These are phyloP conservation scores for Jaltomata sinuosa DNA, from an alignment of 257 asterid genomes.

Conservation along the genomic window DNA sequence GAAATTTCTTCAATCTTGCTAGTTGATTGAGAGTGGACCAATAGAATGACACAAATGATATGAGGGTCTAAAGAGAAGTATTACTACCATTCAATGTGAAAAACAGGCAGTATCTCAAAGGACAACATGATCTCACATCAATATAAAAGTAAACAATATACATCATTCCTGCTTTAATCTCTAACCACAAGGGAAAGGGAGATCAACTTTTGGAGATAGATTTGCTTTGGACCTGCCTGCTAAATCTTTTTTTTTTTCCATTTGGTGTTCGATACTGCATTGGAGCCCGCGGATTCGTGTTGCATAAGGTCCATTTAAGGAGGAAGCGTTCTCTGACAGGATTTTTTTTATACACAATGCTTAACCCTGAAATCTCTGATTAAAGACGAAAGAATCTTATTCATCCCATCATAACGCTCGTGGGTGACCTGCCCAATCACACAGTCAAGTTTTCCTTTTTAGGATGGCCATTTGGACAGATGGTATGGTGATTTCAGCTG, in stretches of 20 bases:
- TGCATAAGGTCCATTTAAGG: rapidly evolving
- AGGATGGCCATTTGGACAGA: not conserved
- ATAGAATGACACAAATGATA: not conserved
- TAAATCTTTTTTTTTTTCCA: not conserved
- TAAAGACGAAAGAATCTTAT: too few relatives aligned
- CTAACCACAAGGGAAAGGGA: not conserved
- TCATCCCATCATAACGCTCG: not conserved
- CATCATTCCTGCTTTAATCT: not conserved
- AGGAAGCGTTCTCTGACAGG: not conserved
- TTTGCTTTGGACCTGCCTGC: not conserved
- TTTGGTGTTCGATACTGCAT: not conserved
- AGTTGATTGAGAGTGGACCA: not conserved
- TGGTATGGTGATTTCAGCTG: not conserved
- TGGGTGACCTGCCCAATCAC: not conserved
- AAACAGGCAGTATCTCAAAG: not conserved
- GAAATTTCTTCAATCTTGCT: not conserved
- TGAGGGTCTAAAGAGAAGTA: not conserved
- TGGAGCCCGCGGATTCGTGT: rapidly evolving
- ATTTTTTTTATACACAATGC: not conserved
- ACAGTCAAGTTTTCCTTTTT: not conserved
- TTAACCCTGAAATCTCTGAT: not conserved
- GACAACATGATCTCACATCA: not conserved
- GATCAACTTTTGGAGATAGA: not conserved
- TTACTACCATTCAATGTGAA: not conserved
- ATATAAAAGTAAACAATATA: not conserved